A percentile compares a stretch with the other conserved stretches of the same genome.
Conservation (phyloP, 345 rosid genomes). For the Mallotus nudiflorus region DNA sequence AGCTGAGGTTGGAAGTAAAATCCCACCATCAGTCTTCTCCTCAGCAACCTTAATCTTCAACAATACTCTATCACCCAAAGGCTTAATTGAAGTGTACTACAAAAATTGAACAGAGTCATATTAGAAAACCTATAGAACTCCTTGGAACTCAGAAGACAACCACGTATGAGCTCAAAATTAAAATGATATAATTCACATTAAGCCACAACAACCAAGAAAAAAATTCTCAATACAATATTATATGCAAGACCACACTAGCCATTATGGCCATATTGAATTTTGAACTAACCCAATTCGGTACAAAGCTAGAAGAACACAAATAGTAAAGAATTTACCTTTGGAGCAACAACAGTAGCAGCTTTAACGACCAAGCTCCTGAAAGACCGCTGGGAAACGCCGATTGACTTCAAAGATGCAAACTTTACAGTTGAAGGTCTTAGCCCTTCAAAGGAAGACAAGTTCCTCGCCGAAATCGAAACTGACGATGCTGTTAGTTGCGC, state of each 20-base stretch:
- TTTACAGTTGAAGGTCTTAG: slow-evolving; percentile 56
- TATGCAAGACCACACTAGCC: too few relatives aligned
- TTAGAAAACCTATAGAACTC: neutral
- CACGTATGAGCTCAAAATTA: neutral
- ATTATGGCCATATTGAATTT: neutral
- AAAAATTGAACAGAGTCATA: neutral
- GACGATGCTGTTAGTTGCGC: slow-evolving; percentile 62
- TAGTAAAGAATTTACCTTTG: slow-evolving; percentile 52
- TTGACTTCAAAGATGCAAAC: slow-evolving; percentile 48
- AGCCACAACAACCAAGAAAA: too few relatives aligned
- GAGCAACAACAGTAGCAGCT: slow-evolving; percentile 90
- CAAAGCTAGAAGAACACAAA: neutral
- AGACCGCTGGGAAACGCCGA: slow-evolving; percentile 37
- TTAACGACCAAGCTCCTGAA: slow-evolving; percentile 59
- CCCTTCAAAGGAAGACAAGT: slow-evolving; percentile 59
- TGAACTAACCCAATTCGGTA: neutral
- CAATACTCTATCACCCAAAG: slow-evolving; percentile 86
- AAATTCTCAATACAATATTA: too few relatives aligned
- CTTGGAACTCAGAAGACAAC: neutral
- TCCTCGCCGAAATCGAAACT: slow-evolving; percentile 49
- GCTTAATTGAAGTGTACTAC: slow-evolving; percentile 80
- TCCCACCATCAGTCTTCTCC: slow-evolving; percentile 82
- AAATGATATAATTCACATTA: too few relatives aligned
- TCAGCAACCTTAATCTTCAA: slow-evolving; percentile 79
- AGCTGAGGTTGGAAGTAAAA: slow-evolving; percentile 78